Percentiles rank a stretch among this genome's conserved stretches.
phyloP scores from a whole-genome alignment of 495 filamentous ascomycete species.

The Penicillium silybi region DNA sequence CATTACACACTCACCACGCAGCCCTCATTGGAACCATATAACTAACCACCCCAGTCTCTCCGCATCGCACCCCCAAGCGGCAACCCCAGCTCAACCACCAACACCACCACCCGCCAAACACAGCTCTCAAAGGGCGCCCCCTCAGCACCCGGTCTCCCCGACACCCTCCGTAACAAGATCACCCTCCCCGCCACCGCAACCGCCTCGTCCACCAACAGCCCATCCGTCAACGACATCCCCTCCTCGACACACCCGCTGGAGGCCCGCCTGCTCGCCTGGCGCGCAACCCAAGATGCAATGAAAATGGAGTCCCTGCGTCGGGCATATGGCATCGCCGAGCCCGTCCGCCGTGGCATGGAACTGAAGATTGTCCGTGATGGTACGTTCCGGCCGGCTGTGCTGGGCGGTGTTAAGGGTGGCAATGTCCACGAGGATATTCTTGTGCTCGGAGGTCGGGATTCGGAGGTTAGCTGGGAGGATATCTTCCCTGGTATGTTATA shows the following conservation, averaged over 20 bases:
- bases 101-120: constrained; percentile 47
- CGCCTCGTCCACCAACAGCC: constrained; percentile 41
- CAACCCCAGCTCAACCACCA: constrained; percentile 55
- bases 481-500: constrained; percentile 58
- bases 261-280: constrained; percentile 78
- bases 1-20: not conserved
- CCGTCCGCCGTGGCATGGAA: constrained; percentile 92
- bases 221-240: constrained; percentile 29
- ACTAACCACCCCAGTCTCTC: constrained; percentile 64
- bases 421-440: constrained; percentile 77
- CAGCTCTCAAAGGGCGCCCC: constrained; percentile 64
- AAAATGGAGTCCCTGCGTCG: constrained; percentile 86
- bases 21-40: not conserved
- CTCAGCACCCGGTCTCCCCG: constrained; percentile 85
- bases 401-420: constrained; percentile 38
- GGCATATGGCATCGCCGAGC: constrained; percentile 89
- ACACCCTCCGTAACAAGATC: constrained; percentile 81
- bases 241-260: constrained; percentile 84
- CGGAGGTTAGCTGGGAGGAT: constrained; percentile 83
- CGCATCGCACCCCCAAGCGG: constrained; percentile 70
- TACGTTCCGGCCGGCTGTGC: constrained; percentile 46
- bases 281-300: constrained; percentile 73
- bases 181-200: constrained; percentile 47
- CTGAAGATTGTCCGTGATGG: constrained; percentile 70
- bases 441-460: constrained; percentile 62